Conservation (phyloP, 139 green algal species). For the Micractinium sp. region DNA sequence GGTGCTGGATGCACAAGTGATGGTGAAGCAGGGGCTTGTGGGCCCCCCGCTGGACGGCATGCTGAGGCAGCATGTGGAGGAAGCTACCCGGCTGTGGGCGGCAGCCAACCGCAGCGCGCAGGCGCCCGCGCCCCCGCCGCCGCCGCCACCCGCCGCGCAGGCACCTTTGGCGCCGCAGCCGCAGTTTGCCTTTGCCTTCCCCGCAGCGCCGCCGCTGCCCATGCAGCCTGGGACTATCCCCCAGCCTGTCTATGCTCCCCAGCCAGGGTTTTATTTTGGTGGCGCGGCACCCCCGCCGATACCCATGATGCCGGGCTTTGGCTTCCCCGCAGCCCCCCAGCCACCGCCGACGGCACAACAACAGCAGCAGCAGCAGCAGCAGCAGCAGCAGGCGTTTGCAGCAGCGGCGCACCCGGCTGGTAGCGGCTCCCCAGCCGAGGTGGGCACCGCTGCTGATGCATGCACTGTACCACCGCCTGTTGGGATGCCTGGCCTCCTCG, state of each 20-base stretch:
- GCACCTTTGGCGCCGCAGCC: neutral
- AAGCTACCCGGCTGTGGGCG: neutral
- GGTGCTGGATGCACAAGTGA: conserved; percentile 7
- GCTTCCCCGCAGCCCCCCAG: neutral
- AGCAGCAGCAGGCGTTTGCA: too few species aligned
- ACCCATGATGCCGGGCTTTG: neutral
- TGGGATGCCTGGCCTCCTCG: too few species aligned
- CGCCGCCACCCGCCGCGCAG: neutral
- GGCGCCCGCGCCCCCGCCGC: neutral
- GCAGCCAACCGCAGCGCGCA: too few species aligned
- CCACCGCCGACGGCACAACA: too few species aligned
- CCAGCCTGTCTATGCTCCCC: too few species aligned
- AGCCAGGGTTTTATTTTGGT: too few species aligned
- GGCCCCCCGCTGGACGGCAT: too few species aligned
- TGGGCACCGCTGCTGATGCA: too few species aligned
- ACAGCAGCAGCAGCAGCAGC: too few species aligned
- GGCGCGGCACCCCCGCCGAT: neutral
- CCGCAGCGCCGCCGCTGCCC: neutral
- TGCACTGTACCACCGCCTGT: too few species aligned
- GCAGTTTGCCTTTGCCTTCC: neutral
- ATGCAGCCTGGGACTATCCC: neutral
- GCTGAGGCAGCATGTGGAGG: neutral
- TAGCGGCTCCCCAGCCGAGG: too few species aligned
- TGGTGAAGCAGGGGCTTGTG: neutral
- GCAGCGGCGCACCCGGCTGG: too few species aligned